Conservation (phyloP, 495 filamentous ascomycete species). For the Aspergillus homomorphus region DNA sequence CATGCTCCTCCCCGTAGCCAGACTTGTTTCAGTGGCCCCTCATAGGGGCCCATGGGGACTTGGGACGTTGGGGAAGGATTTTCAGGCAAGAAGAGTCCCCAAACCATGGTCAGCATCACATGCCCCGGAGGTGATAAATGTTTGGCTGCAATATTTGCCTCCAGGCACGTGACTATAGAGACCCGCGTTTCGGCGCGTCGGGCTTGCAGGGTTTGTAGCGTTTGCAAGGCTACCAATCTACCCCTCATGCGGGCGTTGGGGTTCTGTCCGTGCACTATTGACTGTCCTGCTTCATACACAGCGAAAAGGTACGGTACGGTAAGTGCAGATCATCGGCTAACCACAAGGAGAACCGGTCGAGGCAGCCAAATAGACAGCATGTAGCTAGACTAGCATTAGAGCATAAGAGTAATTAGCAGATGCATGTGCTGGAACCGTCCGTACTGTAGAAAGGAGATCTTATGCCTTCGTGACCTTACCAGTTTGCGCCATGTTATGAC, state of each 20-base stretch:
- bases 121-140: slow-evolving; percentile 4
- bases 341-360: not conserved
- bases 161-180: slow-evolving; percentile 6
- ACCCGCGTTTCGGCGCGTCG: slow-evolving; percentile 7
- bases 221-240: not conserved
- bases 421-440: no score
- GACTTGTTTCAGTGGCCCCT: no score
- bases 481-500: slow-evolving; percentile 5
- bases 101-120: not conserved
- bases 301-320: slow-evolving; percentile 1
- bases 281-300: slow-evolving; percentile 1
- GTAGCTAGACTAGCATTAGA: no score
- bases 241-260: slow-evolving; percentile 13
- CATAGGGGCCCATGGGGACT: not conserved
- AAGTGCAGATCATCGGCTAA: slow-evolving; percentile 1
- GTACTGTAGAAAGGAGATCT: no score
- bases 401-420: no score
- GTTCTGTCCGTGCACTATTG: not conserved
- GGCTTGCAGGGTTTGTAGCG: slow-evolving; percentile 14
- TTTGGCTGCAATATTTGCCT: slow-evolving; percentile 5
- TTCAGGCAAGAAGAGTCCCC: not conserved
- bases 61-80: not conserved
- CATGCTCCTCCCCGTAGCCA: not conserved
- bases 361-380: not conserved
- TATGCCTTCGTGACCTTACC: not conserved